Percentiles rank a stretch among this genome's conserved stretches.
These are phyloP conservation scores for Zygosaccharomyces sapae DNA, from an alignment of 1,139 yeast genomes.

Conservation along the genomic window DNA sequence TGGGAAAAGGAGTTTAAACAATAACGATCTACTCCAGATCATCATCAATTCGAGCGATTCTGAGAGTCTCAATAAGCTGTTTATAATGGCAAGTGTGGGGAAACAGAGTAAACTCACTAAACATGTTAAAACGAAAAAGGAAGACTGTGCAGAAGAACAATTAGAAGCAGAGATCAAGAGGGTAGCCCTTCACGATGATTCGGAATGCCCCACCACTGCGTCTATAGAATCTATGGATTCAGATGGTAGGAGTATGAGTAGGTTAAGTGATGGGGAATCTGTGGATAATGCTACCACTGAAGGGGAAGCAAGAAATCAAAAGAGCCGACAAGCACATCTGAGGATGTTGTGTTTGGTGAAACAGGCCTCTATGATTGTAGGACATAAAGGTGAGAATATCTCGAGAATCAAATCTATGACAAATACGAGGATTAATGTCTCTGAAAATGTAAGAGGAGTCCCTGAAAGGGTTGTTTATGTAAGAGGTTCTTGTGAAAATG, in stretches of 20 bases:
- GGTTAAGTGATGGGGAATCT: slow-evolving; percentile 4
- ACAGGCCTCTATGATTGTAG: slow-evolving; percentile 73
- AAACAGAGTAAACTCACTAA: slow-evolving; percentile 20
- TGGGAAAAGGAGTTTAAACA: slow-evolving; percentile 8
- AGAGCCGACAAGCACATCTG: slow-evolving; percentile 52
- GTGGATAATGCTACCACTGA: slow-evolving; percentile 4
- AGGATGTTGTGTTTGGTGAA: slow-evolving; percentile 75
- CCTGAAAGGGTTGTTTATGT: slow-evolving; percentile 76
- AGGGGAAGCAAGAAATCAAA: slow-evolving; percentile 8
- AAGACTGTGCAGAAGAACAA: slow-evolving; percentile 42
- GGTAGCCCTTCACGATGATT: slow-evolving; percentile 57
- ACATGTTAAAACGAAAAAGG: slow-evolving; percentile 66
- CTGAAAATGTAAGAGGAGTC: slow-evolving; percentile 68
- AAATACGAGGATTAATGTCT: slow-evolving; percentile 65
- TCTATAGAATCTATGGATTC: slow-evolving; percentile 2
- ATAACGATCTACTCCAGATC: not conserved
- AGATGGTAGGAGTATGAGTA: slow-evolving; percentile 3
- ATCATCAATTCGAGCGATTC: not conserved
- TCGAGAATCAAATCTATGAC: slow-evolving; percentile 63
- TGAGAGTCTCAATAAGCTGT: not conserved
- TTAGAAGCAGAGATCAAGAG: slow-evolving; percentile 46
- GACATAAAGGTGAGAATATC: slow-evolving; percentile 72
- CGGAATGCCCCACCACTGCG: slow-evolving; percentile 7
- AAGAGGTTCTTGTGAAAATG: slow-evolving; percentile 73
- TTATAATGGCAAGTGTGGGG: slow-evolving; percentile 13